A percentile compares a stretch with the other conserved stretches of the same genome.
Evolutionary conservation across 139 green algal species (phyloP).

Genomic region (Chlorella sp.): DNA sequence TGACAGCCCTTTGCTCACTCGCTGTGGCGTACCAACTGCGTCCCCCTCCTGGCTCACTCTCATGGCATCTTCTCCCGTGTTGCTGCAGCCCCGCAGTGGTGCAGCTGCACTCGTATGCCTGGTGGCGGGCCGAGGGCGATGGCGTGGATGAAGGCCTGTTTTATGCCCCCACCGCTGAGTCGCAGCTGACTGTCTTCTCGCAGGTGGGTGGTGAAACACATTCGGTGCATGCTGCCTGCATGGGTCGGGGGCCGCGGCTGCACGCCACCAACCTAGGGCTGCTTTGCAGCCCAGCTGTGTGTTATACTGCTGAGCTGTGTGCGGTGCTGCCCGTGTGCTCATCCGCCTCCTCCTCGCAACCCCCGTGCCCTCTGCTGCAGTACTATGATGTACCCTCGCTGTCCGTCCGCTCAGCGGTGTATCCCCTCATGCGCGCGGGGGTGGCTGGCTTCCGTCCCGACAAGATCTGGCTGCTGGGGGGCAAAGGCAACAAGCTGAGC

Average conservation of each 20-base stretch:
- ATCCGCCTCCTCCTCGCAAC: no score
- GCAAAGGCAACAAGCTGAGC: neutral
- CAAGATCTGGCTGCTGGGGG: neutral
- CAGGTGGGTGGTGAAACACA: no score
- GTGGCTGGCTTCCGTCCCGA: neutral
- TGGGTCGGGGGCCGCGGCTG: no score
- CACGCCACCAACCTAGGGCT: no score
- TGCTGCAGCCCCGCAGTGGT: neutral
- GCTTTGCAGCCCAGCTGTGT: no score
- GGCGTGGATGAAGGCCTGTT: neutral
- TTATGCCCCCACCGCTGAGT: neutral
- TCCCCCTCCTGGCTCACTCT: no score
- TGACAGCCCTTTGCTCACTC: no score
- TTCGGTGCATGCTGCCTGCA: no score
- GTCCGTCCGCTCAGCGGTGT: neutral
- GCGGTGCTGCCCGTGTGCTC: neutral
- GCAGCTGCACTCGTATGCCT: slow-evolving; percentile 12
- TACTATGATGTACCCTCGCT: slow-evolving; percentile 1
- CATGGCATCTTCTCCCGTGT: no score
- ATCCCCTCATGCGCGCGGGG: neutral
- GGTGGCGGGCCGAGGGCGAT: neutral
- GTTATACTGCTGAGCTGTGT: no score
- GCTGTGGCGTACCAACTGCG: no score
- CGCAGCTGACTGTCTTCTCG: neutral
- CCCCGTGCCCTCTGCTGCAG: no score